phyloP scores from a whole-genome alignment of 1,139 yeast genomes.

The Suzukiozyma palmioleophila region DNA sequence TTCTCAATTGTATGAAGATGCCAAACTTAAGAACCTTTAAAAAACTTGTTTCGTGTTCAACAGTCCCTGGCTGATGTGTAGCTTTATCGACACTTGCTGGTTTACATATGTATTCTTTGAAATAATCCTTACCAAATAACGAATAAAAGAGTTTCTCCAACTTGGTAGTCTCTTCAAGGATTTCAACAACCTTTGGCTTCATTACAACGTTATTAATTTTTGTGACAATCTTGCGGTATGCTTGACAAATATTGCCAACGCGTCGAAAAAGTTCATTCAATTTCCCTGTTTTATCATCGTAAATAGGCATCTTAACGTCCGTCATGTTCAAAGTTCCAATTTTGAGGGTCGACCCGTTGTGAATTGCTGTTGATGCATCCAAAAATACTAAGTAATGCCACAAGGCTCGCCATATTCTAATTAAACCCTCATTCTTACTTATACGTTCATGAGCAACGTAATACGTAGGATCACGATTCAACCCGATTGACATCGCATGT shows the following conservation, averaged over 20 bases:
- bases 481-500: constrained; percentile 42
- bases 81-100: constrained; percentile 21
- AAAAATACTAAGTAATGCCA: constrained; percentile 30
- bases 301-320: constrained; percentile 30
- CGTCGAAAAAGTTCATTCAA: constrained; percentile 13
- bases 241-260: constrained; percentile 18
- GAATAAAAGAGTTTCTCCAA: constrained; percentile 35
- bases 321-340: constrained; percentile 23
- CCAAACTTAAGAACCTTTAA: constrained; percentile 35
- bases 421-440: constrained; percentile 22
- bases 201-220: constrained; percentile 26
- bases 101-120: constrained; percentile 35
- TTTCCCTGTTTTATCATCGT: constrained; percentile 15
- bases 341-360: constrained; percentile 30
- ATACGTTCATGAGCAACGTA: constrained; percentile 30
- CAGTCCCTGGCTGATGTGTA: constrained; percentile 7
- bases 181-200: constrained; percentile 35
- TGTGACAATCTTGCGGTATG: constrained; percentile 28
- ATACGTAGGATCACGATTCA: constrained; percentile 39
- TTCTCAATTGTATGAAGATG: constrained; percentile 34
- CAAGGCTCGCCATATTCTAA: constrained; percentile 34
- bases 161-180: constrained; percentile 34
- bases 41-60: constrained; percentile 18
- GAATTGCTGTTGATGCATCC: constrained; percentile 34
- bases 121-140: constrained; percentile 42